Base-by-base conservation (phyloP, 805 yeast species). In the Wickerhamomyces kurtzmanii region DNA sequence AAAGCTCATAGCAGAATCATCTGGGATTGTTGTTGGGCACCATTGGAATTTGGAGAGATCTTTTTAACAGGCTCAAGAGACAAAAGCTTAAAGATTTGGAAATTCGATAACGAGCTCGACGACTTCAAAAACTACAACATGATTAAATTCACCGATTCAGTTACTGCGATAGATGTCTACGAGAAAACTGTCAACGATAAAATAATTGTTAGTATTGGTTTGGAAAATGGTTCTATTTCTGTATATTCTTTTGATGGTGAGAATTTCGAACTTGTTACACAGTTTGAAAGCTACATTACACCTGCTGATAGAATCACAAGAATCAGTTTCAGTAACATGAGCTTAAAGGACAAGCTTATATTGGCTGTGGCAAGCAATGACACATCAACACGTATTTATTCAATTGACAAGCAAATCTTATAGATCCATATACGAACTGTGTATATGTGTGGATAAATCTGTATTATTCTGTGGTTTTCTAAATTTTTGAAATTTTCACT, bases 21-120 rank as follows among this genome's bases (percentile, higher is more conserved):
- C 23, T 93, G 98, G 98, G 97, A 91, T 56, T 77, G 89, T 48
- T 70, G 81, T 21, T 91, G 96, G 95, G 59, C 76, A 1, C 84
- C 86, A 5, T 34, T 43, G n/a, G 57, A 44, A 4, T 47, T 46
- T 27, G 65, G 60, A 6, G 27, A 40, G n/a, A 49, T 50, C n/a
- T 87, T 89, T 45, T 65, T 82, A 11, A 87, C 96, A 0, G 93
- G 79, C 0, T 78, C 94, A 3, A 71, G 98, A 51, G 98, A 91
- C 51, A 81, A 77, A 45, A 67, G 74, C 3, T 49, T 87, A 27
- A 83, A 81, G 45, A 57, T 76, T 12, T 87, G 96, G 96, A 55
- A 55, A 26, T 51, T 71, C 8, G 42, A 53, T 3, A 47, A 40
- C 3, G 58, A 49, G 12, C 45, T 46, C 8, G 62, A 55, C 5